Evolutionary conservation across 2,329 filamentous ascomycete species (phyloP).

Genomic region (Paecilomyces dactylethromorphus): DNA sequence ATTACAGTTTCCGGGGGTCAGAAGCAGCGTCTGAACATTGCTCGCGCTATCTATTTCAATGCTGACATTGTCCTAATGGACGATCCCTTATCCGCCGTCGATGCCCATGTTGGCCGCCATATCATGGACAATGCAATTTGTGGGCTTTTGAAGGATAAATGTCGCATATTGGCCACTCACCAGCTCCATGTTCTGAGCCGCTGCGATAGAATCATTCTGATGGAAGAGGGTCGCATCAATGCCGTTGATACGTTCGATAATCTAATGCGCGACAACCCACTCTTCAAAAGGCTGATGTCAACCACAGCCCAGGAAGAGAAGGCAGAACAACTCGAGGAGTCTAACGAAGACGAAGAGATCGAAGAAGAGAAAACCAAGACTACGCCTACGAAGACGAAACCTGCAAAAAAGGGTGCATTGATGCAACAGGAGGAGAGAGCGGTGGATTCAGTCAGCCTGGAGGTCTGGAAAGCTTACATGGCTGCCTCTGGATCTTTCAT

Average conservation of each 20-base stretch:
- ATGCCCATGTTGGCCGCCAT: conserved; percentile 55
- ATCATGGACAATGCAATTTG: conserved; percentile 94
- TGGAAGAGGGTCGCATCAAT: conserved; percentile 78
- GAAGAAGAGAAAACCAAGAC: conserved; percentile 47
- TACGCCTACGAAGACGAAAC: conserved; percentile 33
- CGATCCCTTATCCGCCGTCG: conserved; percentile 53
- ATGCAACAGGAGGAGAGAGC: conserved; percentile 53
- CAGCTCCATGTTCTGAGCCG: conserved; percentile 87
- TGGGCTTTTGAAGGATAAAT: conserved; percentile 81
- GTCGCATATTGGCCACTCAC: conserved; percentile 85
- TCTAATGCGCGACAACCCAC: conserved; percentile 70
- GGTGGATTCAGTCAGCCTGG: conserved; percentile 70
- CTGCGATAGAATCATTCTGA: conserved; percentile 88
- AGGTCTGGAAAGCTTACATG: conserved; percentile 72
- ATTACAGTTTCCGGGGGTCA: conserved; percentile 95
- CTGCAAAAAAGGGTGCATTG: conserved; percentile 26
- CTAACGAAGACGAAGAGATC: conserved; percentile 45
- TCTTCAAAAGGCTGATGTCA: conserved; percentile 75
- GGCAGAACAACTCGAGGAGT: conserved; percentile 35
- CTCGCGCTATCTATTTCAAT: conserved; percentile 64
- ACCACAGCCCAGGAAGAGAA: conserved; percentile 63
- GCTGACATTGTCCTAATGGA: conserved; percentile 59
- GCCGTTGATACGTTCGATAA: conserved; percentile 86
- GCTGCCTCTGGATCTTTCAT: conserved; percentile 64
- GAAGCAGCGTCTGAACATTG: conserved; percentile 92